A percentile compares a stretch with the other conserved stretches of the same genome.
phyloP scores from a whole-genome alignment of 768 basidiomycete genomes.

The Exidia glandulosa region DNA sequence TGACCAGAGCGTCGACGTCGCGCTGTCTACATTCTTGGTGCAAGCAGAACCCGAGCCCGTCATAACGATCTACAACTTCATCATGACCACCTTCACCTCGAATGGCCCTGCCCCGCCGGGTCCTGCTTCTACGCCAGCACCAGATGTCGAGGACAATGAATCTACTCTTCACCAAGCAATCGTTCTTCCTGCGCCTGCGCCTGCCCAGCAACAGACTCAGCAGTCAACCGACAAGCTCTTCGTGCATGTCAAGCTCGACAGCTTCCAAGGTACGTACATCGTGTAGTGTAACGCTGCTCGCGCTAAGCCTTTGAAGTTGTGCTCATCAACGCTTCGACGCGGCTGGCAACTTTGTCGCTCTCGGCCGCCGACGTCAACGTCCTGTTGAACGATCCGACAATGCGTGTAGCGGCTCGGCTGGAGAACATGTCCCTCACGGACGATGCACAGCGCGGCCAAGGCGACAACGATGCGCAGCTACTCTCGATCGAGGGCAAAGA shows the following conservation, averaged over 20 bases:
- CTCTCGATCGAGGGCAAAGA: slow-evolving; percentile 91
- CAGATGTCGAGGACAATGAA: neutral
- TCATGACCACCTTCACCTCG: slow-evolving; percentile 93
- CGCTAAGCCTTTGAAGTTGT: slow-evolving; percentile 48
- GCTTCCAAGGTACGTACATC: slow-evolving; percentile 54
- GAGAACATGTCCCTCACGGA: slow-evolving; percentile 78
- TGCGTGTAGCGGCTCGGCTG: slow-evolving; percentile 70
- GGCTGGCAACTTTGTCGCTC: slow-evolving; percentile 76
- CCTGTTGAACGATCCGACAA: slow-evolving; percentile 55
- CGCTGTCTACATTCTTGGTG: slow-evolving; percentile 84
- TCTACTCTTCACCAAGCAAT: neutral
- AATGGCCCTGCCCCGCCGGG: neutral
- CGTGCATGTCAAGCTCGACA: slow-evolving; percentile 72
- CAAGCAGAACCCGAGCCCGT: slow-evolving; percentile 84
- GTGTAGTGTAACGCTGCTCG: neutral
- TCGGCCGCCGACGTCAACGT: slow-evolving; percentile 84
- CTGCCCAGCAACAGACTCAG: slow-evolving; percentile 1
- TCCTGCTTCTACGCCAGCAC: neutral
- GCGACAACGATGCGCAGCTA: slow-evolving; percentile 68
- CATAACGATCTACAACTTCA: slow-evolving; percentile 84
- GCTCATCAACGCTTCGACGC: slow-evolving; percentile 57
- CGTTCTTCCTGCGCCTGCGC: neutral
- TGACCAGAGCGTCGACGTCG: slow-evolving; percentile 79
- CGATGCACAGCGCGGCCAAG: slow-evolving; percentile 41
- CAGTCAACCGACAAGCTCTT: slow-evolving; percentile 33